Base-by-base conservation (phyloP, 2,329 filamentous ascomycete species). In the Claviceps sorghi region DNA sequence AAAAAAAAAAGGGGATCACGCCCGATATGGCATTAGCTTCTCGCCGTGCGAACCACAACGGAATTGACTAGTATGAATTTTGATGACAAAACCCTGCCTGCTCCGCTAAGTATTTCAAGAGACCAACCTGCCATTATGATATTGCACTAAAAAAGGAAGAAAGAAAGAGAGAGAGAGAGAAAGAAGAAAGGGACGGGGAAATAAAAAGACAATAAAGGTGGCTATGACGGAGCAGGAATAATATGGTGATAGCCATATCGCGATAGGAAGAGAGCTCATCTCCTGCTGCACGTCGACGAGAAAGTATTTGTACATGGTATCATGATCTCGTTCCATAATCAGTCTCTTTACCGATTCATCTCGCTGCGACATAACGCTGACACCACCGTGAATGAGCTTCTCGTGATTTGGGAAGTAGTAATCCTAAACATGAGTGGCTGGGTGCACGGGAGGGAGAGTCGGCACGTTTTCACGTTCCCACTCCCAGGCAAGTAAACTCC, bases 401-500 rank as follows among this genome's bases (percentile, higher is more conserved):
- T 63, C 60, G 60, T 63, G 62, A 64, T 64, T 64, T 63, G 55
- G 64, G 65, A 68, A 65, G 66, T 65, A 63, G 67, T 67, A 68
- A 69, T 69, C 67, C 67, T 70, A 70, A 67, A 69, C 74, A 66
- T 79, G 76, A 61, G 73, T 67, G 56, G 71, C 72, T 57, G 68
- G 66, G 63, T 75, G 68, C 58, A 79, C 67, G 54, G 60, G 60
- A 59, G 66, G 67, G 60, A 67, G 62, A 54, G 61, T 52, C 53
- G 66, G 64, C 53, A 68, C 62, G 58, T 62, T 64, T 53, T 70
- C 71, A 42, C 74, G 72, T 63, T 80, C 77, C 76, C 80, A 88
- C 65, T 89, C 83, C 86, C 86, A 91, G 51, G 82, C 84, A 62
- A 90, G 70, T 65, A 90, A 77, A 66, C 86, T 88, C 87, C 87